Base-by-base conservation (phyloP, 441 rosid genomes). In the Sinapis alba region DNA sequence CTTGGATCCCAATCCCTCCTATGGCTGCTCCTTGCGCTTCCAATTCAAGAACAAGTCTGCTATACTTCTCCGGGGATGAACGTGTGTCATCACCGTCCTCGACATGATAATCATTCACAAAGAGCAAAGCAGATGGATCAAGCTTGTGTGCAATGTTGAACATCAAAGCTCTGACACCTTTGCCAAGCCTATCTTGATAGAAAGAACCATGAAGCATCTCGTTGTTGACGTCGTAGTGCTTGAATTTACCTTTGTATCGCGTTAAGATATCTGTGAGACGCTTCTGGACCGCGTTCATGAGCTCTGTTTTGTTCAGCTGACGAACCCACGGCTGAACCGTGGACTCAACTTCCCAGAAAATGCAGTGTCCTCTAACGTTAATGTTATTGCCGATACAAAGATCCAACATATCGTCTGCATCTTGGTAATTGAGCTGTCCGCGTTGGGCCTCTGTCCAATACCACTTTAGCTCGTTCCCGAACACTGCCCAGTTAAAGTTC, bases 151-250 rank as follows among this genome's bases (percentile, higher is more conserved):
- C 91, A 1, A 79, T 89, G 78, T 87, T 91, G 77, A 95, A 92
- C 95, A 95, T 95, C 76, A 81, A 32, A 2, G 85, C 83, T 68
- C 93, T 78, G 68, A 82, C 86, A 73, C 82, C 86, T 81, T 87
- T 88, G 0, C 93, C 99, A 18, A 95, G 62, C 43, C 72, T 78
- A 24, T 88, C 96, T 75, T 84, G 92, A 62, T 87, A 95, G 83
- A 92, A 95, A 54, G 97, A 92, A 0, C 99, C 96, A 20, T 95
- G 99, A 80, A 95, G 71, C 99, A 91, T 95, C 84, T 92, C 98
- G 61, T 92, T 95, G 89, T 92, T 87, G 50, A 95, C 99, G 18
- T 95, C 99, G 64, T 93, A 92, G 71, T 95, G 99, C 70, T 83
- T 79, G 85, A 91, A 91, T 79, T 84, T 91, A 3, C 95, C 97